These are phyloP conservation scores for Barnettozyma vustinii DNA, from an alignment of 805 yeast genomes.

Conservation along the genomic window DNA sequence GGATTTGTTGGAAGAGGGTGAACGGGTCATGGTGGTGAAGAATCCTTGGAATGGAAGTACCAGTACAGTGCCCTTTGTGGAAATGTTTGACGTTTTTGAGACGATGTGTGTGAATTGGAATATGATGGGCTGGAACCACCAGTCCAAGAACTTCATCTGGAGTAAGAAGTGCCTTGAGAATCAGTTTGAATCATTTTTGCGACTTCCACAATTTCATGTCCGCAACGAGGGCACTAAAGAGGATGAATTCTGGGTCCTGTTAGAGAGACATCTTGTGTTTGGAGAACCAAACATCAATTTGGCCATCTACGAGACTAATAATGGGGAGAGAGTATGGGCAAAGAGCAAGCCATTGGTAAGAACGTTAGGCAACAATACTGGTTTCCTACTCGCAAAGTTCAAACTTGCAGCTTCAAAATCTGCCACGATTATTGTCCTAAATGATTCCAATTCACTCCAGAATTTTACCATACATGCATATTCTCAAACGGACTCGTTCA, in stretches of 20 bases:
- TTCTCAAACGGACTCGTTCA: slow-evolving; percentile 9
- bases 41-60: slow-evolving; percentile 40
- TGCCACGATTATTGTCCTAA: slow-evolving; percentile 27
- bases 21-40: slow-evolving; percentile 27
- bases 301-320: slow-evolving; percentile 25
- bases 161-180: slow-evolving; percentile 11
- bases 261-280: slow-evolving; percentile 42
- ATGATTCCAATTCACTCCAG: slow-evolving; percentile 8
- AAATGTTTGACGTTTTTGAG: slow-evolving; percentile 36
- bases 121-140: slow-evolving; percentile 24
- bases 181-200: slow-evolving; percentile 13
- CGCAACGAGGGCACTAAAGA: slow-evolving; percentile 25
- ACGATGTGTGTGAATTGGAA: slow-evolving; percentile 67
- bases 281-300: slow-evolving; percentile 21
- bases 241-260: slow-evolving; percentile 39
- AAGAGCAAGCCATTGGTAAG: slow-evolving; percentile 4
- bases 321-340: slow-evolving; percentile 27
- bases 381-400: slow-evolving; percentile 33
- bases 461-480: slow-evolving; percentile 21
- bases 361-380: slow-evolving; percentile 30
- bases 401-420: slow-evolving; percentile 22
- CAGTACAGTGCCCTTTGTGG: slow-evolving; percentile 20
- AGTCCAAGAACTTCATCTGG: slow-evolving; percentile 28
- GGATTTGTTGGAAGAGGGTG: slow-evolving; percentile 26
- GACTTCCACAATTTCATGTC: slow-evolving; percentile 41